phyloP scores from a whole-genome alignment of 2,329 filamentous ascomycete genomes.

The Grosmannia penicillata region DNA sequence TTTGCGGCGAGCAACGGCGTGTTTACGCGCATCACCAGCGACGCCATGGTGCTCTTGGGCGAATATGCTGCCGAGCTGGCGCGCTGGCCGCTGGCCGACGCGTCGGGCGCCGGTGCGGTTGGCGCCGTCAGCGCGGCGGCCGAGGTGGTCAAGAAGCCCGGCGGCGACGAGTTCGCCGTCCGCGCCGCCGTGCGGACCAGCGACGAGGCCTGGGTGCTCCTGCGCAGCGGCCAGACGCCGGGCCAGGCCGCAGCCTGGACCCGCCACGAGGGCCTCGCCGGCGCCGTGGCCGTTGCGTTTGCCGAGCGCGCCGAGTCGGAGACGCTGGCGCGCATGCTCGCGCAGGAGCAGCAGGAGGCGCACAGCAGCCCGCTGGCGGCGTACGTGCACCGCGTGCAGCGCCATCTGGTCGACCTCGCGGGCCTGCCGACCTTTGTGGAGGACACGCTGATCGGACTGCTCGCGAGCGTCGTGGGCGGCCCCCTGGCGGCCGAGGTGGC shows the following conservation, averaged over 20 bases:
- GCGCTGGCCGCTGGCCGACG: constrained; percentile 50
- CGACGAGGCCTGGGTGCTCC: constrained; percentile 63
- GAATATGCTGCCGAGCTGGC: too few relatives aligned
- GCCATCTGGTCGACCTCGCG: constrained; percentile 66
- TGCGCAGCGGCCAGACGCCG: constrained; percentile 68
- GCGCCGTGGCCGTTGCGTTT: constrained; percentile 65
- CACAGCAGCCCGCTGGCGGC: constrained; percentile 66
- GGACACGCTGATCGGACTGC: constrained; percentile 51
- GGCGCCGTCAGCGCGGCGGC: constrained; percentile 24
- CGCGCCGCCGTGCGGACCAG: constrained; percentile 57
- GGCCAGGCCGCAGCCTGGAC: too few relatives aligned
- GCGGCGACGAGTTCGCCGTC: constrained; percentile 54
- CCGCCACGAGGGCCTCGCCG: constrained; percentile 68
- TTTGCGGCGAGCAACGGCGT: constrained; percentile 65
- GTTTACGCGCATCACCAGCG: constrained; percentile 66
- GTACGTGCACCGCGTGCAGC: constrained; percentile 75
- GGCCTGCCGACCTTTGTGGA: constrained; percentile 61
- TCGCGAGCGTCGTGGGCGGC: constrained; percentile 49
- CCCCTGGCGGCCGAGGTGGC: constrained; percentile 14
- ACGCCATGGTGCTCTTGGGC: constrained; percentile 58
- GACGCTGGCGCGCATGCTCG: constrained; percentile 63
- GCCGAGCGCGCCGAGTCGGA: constrained; percentile 62
- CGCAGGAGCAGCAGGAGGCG: constrained; percentile 77
- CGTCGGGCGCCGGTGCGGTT: constrained; percentile 47
- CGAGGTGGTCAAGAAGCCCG: constrained; percentile 63